phyloP scores from a whole-genome alignment of 129 eudicot genomes.

The Logfia minima region DNA sequence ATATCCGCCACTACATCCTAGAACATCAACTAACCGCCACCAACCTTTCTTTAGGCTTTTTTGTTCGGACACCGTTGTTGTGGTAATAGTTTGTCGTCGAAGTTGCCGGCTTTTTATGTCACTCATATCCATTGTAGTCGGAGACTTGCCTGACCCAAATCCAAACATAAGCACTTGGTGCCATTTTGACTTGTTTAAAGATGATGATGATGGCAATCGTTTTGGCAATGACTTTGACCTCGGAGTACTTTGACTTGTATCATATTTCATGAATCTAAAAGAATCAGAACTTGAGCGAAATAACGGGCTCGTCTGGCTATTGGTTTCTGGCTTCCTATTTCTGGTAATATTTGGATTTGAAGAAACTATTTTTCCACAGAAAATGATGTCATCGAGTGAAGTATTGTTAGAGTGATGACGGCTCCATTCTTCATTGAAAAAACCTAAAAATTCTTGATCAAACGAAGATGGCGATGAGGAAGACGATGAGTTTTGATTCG shows the following conservation, averaged over 20 bases:
- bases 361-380: slow-evolving; percentile 17
- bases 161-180: slow-evolving; percentile 41
- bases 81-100: slow-evolving; percentile 16
- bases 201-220: slow-evolving; percentile 10
- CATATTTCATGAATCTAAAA: slow-evolving; percentile 10
- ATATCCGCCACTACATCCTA: slow-evolving; percentile 50
- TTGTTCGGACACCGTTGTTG: neutral
- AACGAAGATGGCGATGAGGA: slow-evolving; percentile 4
- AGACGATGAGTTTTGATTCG: slow-evolving; percentile 2
- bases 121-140: slow-evolving; percentile 39
- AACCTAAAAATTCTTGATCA: slow-evolving; percentile 13
- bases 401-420: neutral
- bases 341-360: neutral
- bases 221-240: slow-evolving; percentile 30
- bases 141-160: slow-evolving; percentile 32
- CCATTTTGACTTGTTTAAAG: slow-evolving; percentile 48
- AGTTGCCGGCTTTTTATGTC: slow-evolving; percentile 57
- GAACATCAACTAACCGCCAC: slow-evolving; percentile 48
- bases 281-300: slow-evolving; percentile 22
- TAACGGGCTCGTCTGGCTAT: neutral
- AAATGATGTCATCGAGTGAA: slow-evolving; percentile 9
- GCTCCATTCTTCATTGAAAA: slow-evolving; percentile 5
- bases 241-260: neutral
- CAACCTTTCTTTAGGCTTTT: slow-evolving; percentile 20
- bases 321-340: neutral